Conservation (phyloP, 2,329 filamentous ascomycete genomes). For the Venturiaceae sp. region DNA sequence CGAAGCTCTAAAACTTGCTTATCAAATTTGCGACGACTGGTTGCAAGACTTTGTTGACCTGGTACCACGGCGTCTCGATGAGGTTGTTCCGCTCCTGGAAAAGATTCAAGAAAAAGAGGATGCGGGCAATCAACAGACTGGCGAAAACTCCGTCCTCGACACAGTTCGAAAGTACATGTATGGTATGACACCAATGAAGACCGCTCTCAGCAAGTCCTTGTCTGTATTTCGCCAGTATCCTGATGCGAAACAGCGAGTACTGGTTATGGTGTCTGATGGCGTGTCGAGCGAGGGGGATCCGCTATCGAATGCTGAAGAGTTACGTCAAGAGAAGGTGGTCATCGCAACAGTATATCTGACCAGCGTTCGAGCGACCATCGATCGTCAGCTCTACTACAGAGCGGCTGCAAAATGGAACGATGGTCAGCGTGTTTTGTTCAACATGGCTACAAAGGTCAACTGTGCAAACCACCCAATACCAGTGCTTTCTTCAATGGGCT, state of each 20-base stretch:
- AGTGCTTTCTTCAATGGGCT: neutral
- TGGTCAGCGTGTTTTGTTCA: neutral
- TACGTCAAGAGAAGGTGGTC: neutral
- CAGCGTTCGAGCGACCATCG: neutral
- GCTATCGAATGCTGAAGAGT: neutral
- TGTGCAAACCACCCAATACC: neutral
- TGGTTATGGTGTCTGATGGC: neutral
- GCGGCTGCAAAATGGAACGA: too few relatives aligned
- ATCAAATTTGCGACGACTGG: neutral
- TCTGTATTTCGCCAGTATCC: neutral
- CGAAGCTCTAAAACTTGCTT: neutral
- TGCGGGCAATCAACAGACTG: neutral
- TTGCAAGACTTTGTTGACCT: neutral
- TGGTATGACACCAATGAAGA: neutral
- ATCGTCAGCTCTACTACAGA: neutral
- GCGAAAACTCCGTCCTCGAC: neutral
- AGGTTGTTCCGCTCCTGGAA: neutral
- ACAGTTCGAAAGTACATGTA: neutral
- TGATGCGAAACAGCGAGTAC: neutral
- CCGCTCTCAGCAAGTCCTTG: neutral
- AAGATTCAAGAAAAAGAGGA: neutral
- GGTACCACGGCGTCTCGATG: neutral
- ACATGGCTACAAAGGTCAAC: neutral
- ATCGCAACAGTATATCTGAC: neutral
- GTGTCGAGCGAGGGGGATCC: neutral